Conservation (phyloP, 495 filamentous ascomycete species). For the Podospora conica region DNA sequence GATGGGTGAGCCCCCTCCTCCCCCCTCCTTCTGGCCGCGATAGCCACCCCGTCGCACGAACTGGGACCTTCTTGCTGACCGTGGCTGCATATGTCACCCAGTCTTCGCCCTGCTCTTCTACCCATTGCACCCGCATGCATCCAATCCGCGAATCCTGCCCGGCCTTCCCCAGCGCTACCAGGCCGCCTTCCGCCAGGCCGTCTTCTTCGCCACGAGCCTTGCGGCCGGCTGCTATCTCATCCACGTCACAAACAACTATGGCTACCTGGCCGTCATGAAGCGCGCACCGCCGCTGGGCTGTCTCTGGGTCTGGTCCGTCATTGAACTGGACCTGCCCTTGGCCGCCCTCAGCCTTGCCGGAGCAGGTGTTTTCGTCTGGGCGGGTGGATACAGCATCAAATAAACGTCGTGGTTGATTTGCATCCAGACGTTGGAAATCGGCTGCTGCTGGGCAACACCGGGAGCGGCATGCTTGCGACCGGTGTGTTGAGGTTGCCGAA, state of each 20-base stretch:
- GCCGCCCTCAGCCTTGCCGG: conserved; percentile 55
- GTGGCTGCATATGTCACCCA: conserved; percentile 21
- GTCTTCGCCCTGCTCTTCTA: conserved; percentile 59
- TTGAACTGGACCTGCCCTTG: conserved; percentile 72
- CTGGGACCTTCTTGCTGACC: conserved; percentile 1
- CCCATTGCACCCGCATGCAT: conserved; percentile 50
- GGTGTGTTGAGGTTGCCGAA: background rate
- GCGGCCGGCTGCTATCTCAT: conserved; percentile 70
- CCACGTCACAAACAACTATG: conserved; percentile 66
- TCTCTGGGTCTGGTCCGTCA: conserved; percentile 87
- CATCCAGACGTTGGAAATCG: background rate
- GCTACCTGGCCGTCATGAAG: conserved; percentile 89
- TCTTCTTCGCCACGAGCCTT: conserved; percentile 54
- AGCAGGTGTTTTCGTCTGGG: conserved; percentile 62
- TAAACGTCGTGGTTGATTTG: too few relatives aligned
- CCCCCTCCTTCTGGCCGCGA: background rate
- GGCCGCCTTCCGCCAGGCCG: conserved; percentile 46
- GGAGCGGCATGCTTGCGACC: conserved; percentile 1
- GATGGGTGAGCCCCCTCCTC: conserved; percentile 34
- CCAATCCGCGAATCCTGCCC: conserved; percentile 36
- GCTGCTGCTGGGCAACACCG: conserved; percentile 9
- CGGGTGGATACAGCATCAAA: conserved; percentile 57
- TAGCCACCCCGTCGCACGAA: background rate
- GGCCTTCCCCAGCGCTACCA: conserved; percentile 41
- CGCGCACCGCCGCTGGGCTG: conserved; percentile 81